Base-by-base conservation (phyloP, 1,284 basidiomycete species). In the Rhizoctonia solani region DNA sequence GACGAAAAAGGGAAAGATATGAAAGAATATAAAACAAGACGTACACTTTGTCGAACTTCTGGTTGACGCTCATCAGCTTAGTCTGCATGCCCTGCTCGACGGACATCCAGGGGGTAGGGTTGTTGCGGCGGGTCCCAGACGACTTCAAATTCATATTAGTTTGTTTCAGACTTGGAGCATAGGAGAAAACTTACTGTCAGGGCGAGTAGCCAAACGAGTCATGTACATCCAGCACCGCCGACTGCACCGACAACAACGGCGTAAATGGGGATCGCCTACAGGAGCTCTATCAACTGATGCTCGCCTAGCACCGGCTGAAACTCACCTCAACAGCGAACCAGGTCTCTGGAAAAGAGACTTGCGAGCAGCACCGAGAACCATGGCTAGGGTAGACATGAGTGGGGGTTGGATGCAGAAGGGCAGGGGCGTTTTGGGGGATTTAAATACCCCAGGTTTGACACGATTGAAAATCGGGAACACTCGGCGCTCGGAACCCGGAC, bases 321-420 rank as follows among this genome's bases (percentile, higher is more conserved):
- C 37, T 29, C 70, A 89, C 90, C 87, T 92, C 89, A 73, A 92
- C 80, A 79, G 89, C 89, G 74, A 83, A 90, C 89, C 90, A 92
- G 79, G 90, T n/a, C n/a, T 69, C 50, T 68, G 54, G 50, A 69
- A 44, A 53, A 69, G 68, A 54, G 70, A 47, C 66, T 59, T 69
- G 55, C 67, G 67, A 41, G 67, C 67, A 32, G 58, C 55, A 25
- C 49, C 44, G 21, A 47, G 47, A 29, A 68, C 67, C 67, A 68
- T 68, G 32, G 27, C 63, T 34, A 59, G 9, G 13, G 19, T n/a
- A n/a, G n/a, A n/a, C n/a, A n/a, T n/a, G 34, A 46, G 2, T 21
- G 34, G 25, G 50, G 41, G 49, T 23, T 13, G 39, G 54, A 46
- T 19, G 54, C 19, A 54, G 23, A 34, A 4, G 52, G n/a, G 46